Percentiles rank a stretch among this genome's conserved stretches.
phyloP scores from a whole-genome alignment of 495 filamentous ascomycete species.

The Evansstolkia leycettana region DNA sequence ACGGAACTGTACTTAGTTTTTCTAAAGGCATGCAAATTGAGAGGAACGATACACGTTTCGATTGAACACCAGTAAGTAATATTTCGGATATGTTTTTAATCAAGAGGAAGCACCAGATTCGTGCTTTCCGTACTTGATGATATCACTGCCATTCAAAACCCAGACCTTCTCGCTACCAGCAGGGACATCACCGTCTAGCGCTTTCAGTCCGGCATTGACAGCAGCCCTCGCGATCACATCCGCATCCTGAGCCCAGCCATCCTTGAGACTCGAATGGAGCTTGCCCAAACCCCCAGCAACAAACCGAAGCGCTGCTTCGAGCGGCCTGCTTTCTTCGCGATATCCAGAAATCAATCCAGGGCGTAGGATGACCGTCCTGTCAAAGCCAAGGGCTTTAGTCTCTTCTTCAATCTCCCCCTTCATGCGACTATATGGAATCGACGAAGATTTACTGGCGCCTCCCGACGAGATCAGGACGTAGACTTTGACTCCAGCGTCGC shows the following conservation, averaged over 20 bases:
- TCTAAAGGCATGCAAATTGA: no score
- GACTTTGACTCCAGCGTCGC: slow-evolving; percentile 45
- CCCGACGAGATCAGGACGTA: slow-evolving; percentile 56
- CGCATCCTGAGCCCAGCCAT: slow-evolving; percentile 62
- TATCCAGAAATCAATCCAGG: slow-evolving; percentile 67
- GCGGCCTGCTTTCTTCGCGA: slow-evolving; percentile 44
- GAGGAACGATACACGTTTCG: no score
- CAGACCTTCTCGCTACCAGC: slow-evolving; percentile 33
- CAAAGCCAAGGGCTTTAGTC: slow-evolving; percentile 58
- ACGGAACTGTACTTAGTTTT: no score
- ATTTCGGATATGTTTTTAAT: no score
- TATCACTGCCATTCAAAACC: slow-evolving; percentile 24
- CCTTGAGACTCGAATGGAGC: slow-evolving; percentile 44
- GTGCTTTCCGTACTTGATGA: slow-evolving; percentile 21
- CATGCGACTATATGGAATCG: slow-evolving; percentile 53
- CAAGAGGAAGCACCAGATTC: slow-evolving; percentile 2
- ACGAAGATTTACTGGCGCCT: slow-evolving; percentile 34
- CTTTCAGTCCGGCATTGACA: slow-evolving; percentile 39
- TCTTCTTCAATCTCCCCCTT: slow-evolving; percentile 72
- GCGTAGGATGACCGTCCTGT: slow-evolving; percentile 57
- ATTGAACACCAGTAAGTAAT: no score
- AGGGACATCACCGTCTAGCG: slow-evolving; percentile 33
- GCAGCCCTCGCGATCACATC: slow-evolving; percentile 64
- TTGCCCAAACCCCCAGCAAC: slow-evolving; percentile 38
- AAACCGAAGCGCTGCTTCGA: slow-evolving; percentile 31